phyloP scores from a whole-genome alignment of 2,329 filamentous ascomycete species.

The Exophiala calicioides region DNA sequence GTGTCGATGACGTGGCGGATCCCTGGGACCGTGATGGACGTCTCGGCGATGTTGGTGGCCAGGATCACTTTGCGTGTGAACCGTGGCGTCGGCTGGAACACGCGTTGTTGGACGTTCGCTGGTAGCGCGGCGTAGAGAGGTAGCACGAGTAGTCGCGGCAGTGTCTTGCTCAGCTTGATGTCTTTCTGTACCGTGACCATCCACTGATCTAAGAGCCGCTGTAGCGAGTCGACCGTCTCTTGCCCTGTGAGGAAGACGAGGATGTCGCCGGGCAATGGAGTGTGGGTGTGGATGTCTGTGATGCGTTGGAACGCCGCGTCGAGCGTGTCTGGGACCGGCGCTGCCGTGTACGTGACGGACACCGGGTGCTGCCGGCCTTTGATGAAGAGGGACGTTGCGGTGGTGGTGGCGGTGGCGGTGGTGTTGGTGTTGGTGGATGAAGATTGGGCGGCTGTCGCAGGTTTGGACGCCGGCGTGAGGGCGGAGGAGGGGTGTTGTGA shows the following conservation, averaged over 20 bases:
- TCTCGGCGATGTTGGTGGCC: slow-evolving; percentile 97
- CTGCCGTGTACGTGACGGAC: slow-evolving; percentile 70
- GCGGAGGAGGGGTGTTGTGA: background rate
- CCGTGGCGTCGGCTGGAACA: slow-evolving; percentile 74
- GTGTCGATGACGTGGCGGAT: slow-evolving; percentile 90
- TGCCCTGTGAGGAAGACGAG: slow-evolving; percentile 90
- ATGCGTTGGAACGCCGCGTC: slow-evolving; percentile 79
- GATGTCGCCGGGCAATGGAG: slow-evolving; percentile 91
- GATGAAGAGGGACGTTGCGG: slow-evolving; percentile 62
- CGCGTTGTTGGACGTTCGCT: slow-evolving; percentile 79
- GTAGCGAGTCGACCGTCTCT: slow-evolving; percentile 83
- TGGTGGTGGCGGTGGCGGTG: slow-evolving; percentile 35
- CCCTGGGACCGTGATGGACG: slow-evolving; percentile 91
- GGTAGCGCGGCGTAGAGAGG: slow-evolving; percentile 90
- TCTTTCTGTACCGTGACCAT: slow-evolving; percentile 63
- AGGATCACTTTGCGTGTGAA: slow-evolving; percentile 86
- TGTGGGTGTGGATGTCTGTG: slow-evolving; percentile 81
- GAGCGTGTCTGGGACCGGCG: slow-evolving; percentile 76
- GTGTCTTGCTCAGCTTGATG: slow-evolving; percentile 62
- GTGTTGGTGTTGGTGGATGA: slow-evolving; percentile 5
- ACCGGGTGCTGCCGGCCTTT: slow-evolving; percentile 88
- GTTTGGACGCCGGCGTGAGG: background rate
- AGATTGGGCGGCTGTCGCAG: background rate
- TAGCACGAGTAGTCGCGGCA: slow-evolving; percentile 62
- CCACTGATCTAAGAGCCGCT: slow-evolving; percentile 79